phyloP scores from a whole-genome alignment of 495 filamentous ascomycete species.

The Penicillium malachiteum region DNA sequence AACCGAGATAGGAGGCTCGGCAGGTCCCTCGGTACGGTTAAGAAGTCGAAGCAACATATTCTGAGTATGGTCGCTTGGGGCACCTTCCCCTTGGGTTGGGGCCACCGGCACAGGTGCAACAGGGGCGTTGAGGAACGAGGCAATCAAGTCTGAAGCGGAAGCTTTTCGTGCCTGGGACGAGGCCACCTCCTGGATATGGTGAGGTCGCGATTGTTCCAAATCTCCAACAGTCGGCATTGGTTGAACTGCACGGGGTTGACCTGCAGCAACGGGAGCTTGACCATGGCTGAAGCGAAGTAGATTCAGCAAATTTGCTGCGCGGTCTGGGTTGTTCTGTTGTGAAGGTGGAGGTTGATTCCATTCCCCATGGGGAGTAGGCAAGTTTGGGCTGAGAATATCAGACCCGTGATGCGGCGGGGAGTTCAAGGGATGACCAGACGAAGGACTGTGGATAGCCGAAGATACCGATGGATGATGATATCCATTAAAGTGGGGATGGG shows the following conservation, averaged over 20 bases:
- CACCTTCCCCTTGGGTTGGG: conserved; percentile 25
- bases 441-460: conserved; percentile 41
- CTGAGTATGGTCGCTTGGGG: conserved; percentile 55
- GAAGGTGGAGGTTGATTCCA: conserved; percentile 32
- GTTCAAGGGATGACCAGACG: conserved; percentile 30
- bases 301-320: conserved; percentile 72
- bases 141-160: conserved; percentile 63
- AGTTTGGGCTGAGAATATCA: conserved; percentile 49
- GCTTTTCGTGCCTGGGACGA: conserved; percentile 52
- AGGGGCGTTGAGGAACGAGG: conserved; percentile 48
- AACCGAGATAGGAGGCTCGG: conserved; percentile 17
- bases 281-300: conserved; percentile 80
- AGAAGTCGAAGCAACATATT: conserved; percentile 66
- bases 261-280: conserved; percentile 17
- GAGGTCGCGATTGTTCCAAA: conserved; percentile 38
- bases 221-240: conserved; percentile 27
- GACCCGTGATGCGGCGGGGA: conserved; percentile 49
- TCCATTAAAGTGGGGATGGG: conserved; percentile 35
- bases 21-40: conserved; percentile 49
- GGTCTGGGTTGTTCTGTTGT: conserved; percentile 51
- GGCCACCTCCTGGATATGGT: conserved; percentile 35
- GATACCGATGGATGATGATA: conserved; percentile 51
- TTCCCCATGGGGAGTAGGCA: conserved; percentile 42
- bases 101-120: conserved; percentile 18
- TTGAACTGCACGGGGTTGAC: neutral